Evolutionary conservation across 345 rosid species (phyloP).

Genomic region (Adansonia digitata): DNA sequence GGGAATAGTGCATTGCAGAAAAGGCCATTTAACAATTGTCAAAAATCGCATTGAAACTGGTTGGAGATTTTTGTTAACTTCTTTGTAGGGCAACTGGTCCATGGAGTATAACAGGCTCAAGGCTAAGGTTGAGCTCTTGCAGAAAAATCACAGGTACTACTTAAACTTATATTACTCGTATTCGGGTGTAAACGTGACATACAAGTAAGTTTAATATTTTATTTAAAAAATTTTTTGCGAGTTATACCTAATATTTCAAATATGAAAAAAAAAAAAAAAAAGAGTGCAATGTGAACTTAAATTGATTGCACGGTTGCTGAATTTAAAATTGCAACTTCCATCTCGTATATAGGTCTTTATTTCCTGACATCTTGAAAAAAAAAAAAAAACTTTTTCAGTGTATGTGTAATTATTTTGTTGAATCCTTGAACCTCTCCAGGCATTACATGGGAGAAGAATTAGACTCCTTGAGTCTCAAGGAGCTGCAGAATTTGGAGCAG

Average conservation of each 20-base stretch:
- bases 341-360: not conserved
- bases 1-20: not conserved
- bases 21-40: not conserved
- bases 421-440: conserved; percentile 30
- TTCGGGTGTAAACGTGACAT: no score
- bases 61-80: not conserved
- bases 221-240: no score
- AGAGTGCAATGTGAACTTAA: no score
- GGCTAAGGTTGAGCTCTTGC: conserved; percentile 80
- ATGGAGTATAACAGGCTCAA: conserved; percentile 73
- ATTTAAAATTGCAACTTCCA: not conserved
- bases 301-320: not conserved
- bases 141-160: conserved; percentile 70
- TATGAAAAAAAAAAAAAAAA: no score
- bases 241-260: no score
- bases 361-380: not conserved
- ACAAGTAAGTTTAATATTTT: no score
- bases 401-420: not conserved
- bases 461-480: conserved; percentile 57
- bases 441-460: conserved; percentile 84
- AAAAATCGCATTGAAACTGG: not conserved
- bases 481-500: conserved; percentile 82
- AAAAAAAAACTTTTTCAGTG: not conserved
- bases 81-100: conserved; percentile 61
- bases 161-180: no score